Evolutionary conservation across 768 basidiomycete species (phyloP).

Genomic region (Pulveroboletus ravenelii): DNA sequence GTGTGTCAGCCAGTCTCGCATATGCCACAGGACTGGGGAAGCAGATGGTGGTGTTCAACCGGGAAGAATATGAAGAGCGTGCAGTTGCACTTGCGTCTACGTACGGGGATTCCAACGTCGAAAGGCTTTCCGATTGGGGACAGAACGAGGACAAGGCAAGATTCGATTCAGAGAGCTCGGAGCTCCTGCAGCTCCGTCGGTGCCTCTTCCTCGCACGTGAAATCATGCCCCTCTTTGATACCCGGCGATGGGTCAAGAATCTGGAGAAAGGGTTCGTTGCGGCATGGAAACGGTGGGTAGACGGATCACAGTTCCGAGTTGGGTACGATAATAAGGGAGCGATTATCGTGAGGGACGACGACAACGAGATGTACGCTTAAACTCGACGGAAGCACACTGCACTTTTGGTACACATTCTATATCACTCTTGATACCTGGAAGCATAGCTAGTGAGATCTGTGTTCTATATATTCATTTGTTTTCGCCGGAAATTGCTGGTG

Average conservation of each 20-base stretch:
- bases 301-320: conserved; percentile 33
- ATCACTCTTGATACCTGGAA: not conserved
- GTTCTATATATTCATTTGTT: too few species aligned
- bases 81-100: conserved; percentile 38
- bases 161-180: not conserved
- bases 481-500: too few species aligned
- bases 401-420: conserved; percentile 20
- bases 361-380: conserved; percentile 13
- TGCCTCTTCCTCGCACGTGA: conserved; percentile 40
- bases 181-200: conserved; percentile 30
- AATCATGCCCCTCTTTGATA: conserved; percentile 45
- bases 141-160: not conserved
- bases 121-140: conserved; percentile 1
- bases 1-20: conserved; percentile 46
- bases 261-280: conserved; percentile 41
- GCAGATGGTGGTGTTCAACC: conserved; percentile 41
- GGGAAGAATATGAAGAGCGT: conserved; percentile 43
- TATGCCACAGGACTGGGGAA: conserved; percentile 45
- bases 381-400: conserved; percentile 23
- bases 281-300: conserved; percentile 47
- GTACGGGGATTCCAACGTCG: conserved; percentile 17
- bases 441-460: too few species aligned
- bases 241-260: conserved; percentile 42
- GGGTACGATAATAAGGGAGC: conserved; percentile 31
- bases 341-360: conserved; percentile 31